Base-by-base conservation (phyloP, 495 filamentous ascomycete species). In the Pyronema omphalodes region DNA sequence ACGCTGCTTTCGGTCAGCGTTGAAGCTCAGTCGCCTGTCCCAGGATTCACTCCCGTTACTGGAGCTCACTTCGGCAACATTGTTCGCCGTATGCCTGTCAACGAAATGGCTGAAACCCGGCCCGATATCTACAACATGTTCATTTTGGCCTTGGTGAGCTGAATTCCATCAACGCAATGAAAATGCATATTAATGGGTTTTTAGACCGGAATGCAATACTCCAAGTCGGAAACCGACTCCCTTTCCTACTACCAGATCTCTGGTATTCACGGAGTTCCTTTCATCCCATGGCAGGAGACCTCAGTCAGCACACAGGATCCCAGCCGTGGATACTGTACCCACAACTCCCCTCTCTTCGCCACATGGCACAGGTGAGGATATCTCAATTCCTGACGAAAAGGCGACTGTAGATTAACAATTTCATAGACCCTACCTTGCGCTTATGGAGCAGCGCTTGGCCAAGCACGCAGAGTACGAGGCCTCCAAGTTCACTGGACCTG, bases 331-430 rank as follows among this genome's bases (percentile, higher is more conserved):
- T 84, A 83, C 59, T 86, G 82, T 57, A 69, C 71, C 12, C 82
- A 86, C 66, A 67, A 70, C 11, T 82, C 76, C 8, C 73, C 77
- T 41, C 69, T 86, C 37, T 86, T 85, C 60, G 73, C 76, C 39
- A 74, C 80, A 17, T 86, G 82, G 82, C 81, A 57, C 40, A 70
- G 82, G 43, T 47, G 17, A 47, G 44, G 18, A 47, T 14, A 9
- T n/a, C 9, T 15, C 17, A 9, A 47, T 47, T 15, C 9, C 3
- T n/a, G 44, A 9, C 3, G 9, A 47, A 19, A 9, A 23, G 3
- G 44, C 18, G 44, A 14, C 23, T 47, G 44, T 14, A 7, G 17
- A 47, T 19, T 47, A 9, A 41, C 15, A 17, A 17, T 41, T 12
- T 47, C 7, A 3, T 19, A 47, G 47, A 18, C 76, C 81, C 12